Conservation (phyloP, 345 rosid genomes). For the Euphorbia peplus region DNA sequence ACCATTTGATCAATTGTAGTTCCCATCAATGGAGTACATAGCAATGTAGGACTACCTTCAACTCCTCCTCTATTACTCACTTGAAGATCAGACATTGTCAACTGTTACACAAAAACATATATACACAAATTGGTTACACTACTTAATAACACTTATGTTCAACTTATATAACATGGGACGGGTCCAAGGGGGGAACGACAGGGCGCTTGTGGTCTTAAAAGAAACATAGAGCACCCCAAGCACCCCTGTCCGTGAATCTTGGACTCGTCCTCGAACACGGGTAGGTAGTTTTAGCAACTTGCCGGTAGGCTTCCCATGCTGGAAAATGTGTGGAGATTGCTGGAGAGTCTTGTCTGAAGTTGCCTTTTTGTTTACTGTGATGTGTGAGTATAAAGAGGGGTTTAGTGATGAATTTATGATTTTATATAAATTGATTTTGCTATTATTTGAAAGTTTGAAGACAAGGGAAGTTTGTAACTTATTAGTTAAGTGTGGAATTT, state of each 20-base stretch:
- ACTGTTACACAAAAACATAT: background rate
- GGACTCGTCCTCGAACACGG: too few relatives aligned
- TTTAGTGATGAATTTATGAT: too few relatives aligned
- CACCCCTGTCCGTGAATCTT: too few relatives aligned
- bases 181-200: too few relatives aligned
- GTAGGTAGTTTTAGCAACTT: background rate
- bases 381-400: background rate
- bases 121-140: too few relatives aligned
- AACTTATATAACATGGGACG: background rate
- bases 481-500: background rate
- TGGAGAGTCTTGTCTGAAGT: background rate
- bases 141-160: background rate
- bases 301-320: constrained; percentile 15
- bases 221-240: background rate
- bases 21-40: constrained; percentile 50
- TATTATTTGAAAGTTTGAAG: background rate
- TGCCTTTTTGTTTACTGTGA: too few relatives aligned
- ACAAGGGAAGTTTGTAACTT: background rate
- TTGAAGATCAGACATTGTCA: constrained; percentile 13
- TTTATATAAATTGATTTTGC: background rate
- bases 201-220: too few relatives aligned
- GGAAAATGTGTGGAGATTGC: background rate
- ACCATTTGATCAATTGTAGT: constrained; percentile 55
- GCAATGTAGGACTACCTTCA: constrained; percentile 6
- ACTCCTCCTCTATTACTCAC: background rate